A percentile compares a stretch with the other conserved stretches of the same genome.
These are phyloP conservation scores for Colletotrichum viniferum DNA, from an alignment of 2,329 filamentous ascomycete genomes.

Conservation along the genomic window DNA sequence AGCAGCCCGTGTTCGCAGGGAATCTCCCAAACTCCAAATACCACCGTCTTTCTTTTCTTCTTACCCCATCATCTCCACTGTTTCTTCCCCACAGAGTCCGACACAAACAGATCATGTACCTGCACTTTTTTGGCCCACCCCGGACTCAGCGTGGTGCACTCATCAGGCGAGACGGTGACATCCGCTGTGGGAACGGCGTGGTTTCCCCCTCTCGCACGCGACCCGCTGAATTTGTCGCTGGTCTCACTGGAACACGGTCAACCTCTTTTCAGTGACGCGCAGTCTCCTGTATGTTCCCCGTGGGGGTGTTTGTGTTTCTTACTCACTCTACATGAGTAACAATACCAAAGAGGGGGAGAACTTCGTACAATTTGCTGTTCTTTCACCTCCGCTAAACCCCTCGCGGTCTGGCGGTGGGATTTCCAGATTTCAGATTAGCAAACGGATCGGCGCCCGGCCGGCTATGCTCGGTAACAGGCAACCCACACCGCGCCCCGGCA, in stretches of 20 bases:
- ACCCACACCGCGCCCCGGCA: background rate
- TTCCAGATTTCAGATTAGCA: background rate
- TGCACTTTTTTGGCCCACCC: background rate
- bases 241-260: background rate
- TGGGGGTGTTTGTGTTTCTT: background rate
- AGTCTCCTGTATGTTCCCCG: background rate
- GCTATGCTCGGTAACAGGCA: conserved; percentile 14
- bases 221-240: conserved; percentile 14
- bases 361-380: background rate
- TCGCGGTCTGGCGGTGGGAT: background rate
- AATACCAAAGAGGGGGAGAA: background rate
- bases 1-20: background rate
- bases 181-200: conserved; percentile 11
- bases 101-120: conserved; percentile 7
- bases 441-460: background rate
- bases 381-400: background rate
- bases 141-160: background rate
- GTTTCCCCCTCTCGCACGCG: background rate
- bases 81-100: conserved; percentile 10
- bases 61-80: conserved; percentile 15
- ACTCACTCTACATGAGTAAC: background rate
- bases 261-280: background rate
- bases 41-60: background rate
- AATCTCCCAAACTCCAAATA: background rate
- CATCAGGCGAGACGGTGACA: conserved; percentile 16